Conservation (phyloP, 2,329 filamentous ascomycete genomes). For the Chaetothyriales sp. region DNA sequence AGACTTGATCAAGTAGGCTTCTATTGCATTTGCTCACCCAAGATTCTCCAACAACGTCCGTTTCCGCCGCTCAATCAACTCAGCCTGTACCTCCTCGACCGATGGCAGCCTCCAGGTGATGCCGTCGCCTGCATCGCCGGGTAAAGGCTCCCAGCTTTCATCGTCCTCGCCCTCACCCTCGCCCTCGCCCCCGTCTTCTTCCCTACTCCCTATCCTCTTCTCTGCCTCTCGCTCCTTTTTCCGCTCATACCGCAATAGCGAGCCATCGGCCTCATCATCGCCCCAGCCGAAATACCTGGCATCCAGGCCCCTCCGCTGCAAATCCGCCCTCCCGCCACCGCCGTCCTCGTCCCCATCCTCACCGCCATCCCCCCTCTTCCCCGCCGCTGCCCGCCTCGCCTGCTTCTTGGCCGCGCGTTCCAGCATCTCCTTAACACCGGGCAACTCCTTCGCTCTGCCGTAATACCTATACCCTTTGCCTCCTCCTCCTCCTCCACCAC, state of each 20-base stretch:
- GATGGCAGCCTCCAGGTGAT: conserved; percentile 71
- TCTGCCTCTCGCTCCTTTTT: conserved; percentile 71
- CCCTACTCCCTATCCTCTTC: conserved; percentile 48
- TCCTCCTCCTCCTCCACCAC: conserved; percentile 27
- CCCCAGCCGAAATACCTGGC: conserved; percentile 95
- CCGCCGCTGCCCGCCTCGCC: conserved; percentile 31
- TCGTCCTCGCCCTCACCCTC: conserved; percentile 42
- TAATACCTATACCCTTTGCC: conserved; percentile 93
- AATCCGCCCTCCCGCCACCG: conserved; percentile 14
- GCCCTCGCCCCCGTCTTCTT: conserved; percentile 31
- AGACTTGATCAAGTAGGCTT: neutral
- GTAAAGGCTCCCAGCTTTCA: conserved; percentile 69
- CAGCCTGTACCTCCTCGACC: conserved; percentile 83
- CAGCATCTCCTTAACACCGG: conserved; percentile 92
- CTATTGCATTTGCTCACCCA: conserved; percentile 2
- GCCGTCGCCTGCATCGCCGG: conserved; percentile 76
- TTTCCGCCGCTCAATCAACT: conserved; percentile 74
- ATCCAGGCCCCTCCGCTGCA: conserved; percentile 57
- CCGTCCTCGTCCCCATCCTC: conserved; percentile 44
- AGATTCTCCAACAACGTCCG: conserved; percentile 75
- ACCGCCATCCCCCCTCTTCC: conserved; percentile 42
- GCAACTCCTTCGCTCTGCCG: conserved; percentile 74
- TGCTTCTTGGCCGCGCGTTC: conserved; percentile 55
- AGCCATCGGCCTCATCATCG: conserved; percentile 77
- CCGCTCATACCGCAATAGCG: conserved; percentile 64